These are phyloP conservation scores for Thermochaetoides dissita DNA, from an alignment of 2,329 filamentous ascomycete species.

Conservation along the genomic window DNA sequence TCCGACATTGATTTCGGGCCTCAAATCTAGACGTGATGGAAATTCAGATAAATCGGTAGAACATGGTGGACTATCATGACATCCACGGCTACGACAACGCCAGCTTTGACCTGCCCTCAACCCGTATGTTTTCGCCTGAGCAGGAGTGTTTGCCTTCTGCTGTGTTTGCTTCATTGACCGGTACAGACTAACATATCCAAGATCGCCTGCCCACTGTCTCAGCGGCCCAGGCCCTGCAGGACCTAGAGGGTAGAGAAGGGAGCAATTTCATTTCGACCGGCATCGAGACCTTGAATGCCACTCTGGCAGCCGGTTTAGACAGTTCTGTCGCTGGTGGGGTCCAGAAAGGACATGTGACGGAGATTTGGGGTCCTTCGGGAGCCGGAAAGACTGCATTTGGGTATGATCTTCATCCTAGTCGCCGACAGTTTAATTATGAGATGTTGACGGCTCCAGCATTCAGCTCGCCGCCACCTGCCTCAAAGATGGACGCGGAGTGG, in stretches of 20 bases:
- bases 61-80: conserved; percentile 41
- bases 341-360: conserved; percentile 62
- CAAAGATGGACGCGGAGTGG: conserved; percentile 44
- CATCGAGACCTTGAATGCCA: conserved; percentile 37
- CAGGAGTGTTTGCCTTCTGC: background rate
- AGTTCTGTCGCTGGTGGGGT: conserved; percentile 38
- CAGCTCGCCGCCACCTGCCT: conserved; percentile 55
- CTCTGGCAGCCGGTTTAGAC: conserved; percentile 11
- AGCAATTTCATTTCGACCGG: conserved; percentile 40
- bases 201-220: conserved; percentile 67
- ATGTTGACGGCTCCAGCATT: conserved; percentile 36
- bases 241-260: conserved; percentile 36
- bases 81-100: conserved; percentile 47
- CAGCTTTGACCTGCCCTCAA: conserved; percentile 35
- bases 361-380: conserved; percentile 78
- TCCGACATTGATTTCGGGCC: background rate
- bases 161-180: background rate
- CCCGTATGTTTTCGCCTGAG: conserved; percentile 7
- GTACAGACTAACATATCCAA: conserved; percentile 22
- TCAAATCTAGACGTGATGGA: background rate
- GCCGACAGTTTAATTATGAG: too few relatives aligned
- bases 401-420: conserved; percentile 33
- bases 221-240: conserved; percentile 56
- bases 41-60: too few relatives aligned
- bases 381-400: conserved; percentile 73